Conservation (phyloP, 2,329 filamentous ascomycete genomes). For the Botryotinia convoluta region DNA sequence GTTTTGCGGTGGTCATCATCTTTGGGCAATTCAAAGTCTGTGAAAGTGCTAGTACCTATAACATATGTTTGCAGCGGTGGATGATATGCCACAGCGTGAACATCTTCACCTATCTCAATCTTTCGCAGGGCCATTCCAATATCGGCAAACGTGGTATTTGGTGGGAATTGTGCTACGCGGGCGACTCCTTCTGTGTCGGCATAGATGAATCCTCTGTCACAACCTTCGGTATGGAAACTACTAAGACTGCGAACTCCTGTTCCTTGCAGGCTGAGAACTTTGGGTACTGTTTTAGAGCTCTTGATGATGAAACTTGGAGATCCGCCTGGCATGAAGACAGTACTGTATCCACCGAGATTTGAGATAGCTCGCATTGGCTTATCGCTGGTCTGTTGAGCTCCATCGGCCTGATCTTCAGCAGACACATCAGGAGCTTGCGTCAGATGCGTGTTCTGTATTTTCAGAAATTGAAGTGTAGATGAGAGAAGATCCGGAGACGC, state of each 20-base stretch:
- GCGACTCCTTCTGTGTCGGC: conserved; percentile 70
- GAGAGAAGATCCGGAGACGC: conserved; percentile 27
- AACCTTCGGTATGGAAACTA: conserved; percentile 72
- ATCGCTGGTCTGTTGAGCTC: conserved; percentile 44
- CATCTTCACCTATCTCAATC: conserved; percentile 65
- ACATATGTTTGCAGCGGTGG: conserved; percentile 72
- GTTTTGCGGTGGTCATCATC: conserved; percentile 80
- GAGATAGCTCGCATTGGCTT: conserved; percentile 46
- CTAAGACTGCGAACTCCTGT: conserved; percentile 68
- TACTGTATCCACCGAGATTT: conserved; percentile 73
- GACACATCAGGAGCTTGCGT: conserved; percentile 55
- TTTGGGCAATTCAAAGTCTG: conserved; percentile 78
- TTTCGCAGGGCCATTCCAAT: conserved; percentile 74
- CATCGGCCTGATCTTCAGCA: conserved; percentile 49
- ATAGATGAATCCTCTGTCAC: conserved; percentile 80
- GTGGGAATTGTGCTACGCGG: conserved; percentile 70
- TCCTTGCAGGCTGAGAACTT: conserved; percentile 70
- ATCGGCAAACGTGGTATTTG: conserved; percentile 65
- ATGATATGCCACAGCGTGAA: conserved; percentile 75
- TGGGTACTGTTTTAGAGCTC: conserved; percentile 72
- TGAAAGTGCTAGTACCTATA: conserved; percentile 64
- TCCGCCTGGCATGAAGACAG: conserved; percentile 77
- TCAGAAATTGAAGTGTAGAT: conserved; percentile 67
- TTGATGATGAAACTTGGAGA: conserved; percentile 82
- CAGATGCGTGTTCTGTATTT: conserved; percentile 66